Conservation (phyloP, 306 rosid genomes). For the Vigna reflexopilosa region DNA sequence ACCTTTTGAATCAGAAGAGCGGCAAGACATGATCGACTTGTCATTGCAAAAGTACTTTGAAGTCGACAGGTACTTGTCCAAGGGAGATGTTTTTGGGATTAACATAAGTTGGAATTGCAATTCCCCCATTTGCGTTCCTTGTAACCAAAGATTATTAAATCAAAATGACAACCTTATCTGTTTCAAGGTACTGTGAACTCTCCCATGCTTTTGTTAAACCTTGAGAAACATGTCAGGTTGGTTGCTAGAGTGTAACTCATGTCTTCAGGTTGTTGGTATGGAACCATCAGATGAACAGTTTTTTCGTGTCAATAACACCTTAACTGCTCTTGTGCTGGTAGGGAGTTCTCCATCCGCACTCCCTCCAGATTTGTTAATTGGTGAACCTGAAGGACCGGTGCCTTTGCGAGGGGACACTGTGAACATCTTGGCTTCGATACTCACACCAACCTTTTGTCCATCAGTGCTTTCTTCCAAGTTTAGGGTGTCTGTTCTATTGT, state of each 20-base stretch:
- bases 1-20: constrained; percentile 68
- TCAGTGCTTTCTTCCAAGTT: constrained; percentile 85
- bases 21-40: constrained; percentile 80
- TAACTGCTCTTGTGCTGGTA: constrained; percentile 92
- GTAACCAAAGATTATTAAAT: constrained; percentile 57
- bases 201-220: constrained; percentile 3
- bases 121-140: constrained; percentile 71
- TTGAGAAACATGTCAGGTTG: constrained; percentile 35
- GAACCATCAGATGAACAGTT: constrained; percentile 85
- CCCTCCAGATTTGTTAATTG: constrained; percentile 82
- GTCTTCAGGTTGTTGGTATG: constrained; percentile 79
- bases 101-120: constrained; percentile 74
- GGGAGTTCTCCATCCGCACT: constrained; percentile 79
- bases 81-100: constrained; percentile 78
- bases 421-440: constrained; percentile 78
- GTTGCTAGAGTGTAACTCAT: constrained; percentile 46
- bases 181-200: constrained; percentile 73
- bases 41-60: constrained; percentile 80
- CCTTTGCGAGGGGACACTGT: constrained; percentile 87
- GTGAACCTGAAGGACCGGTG: constrained; percentile 59
- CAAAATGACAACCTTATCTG: constrained; percentile 58
- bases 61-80: constrained; percentile 79
- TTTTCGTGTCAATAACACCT: constrained; percentile 67
- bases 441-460: constrained; percentile 82
- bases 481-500: constrained; percentile 84